Conservation (phyloP, 805 yeast species). For the Metschnikowia kunwiensis region DNA sequence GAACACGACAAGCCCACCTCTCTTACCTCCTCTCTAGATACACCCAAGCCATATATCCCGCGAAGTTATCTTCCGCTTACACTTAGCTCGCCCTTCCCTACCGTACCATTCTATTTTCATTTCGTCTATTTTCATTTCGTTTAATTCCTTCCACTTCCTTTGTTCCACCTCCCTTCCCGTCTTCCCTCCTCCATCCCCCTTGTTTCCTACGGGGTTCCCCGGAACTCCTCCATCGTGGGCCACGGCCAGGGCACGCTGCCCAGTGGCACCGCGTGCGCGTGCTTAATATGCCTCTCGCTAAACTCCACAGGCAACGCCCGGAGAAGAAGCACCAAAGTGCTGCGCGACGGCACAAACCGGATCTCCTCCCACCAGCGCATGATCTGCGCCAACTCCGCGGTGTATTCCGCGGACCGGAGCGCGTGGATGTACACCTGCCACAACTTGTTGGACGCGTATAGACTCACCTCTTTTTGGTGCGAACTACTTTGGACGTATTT, state of each 20-base stretch:
- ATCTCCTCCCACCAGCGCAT: conserved; percentile 55
- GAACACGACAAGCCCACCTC: too few relatives aligned
- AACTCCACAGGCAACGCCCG: conserved; percentile 34
- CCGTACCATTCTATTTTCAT: too few relatives aligned
- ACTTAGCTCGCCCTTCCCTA: too few relatives aligned
- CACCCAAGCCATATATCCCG: too few relatives aligned
- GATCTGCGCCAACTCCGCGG: conserved; percentile 47
- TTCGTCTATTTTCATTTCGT: too few relatives aligned
- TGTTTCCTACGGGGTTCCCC: too few relatives aligned
- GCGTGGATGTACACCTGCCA: conserved; percentile 54
- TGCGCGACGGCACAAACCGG: conserved; percentile 39
- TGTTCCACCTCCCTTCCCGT: too few relatives aligned
- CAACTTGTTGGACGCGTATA: conserved; percentile 33
- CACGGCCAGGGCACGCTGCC: conserved; percentile 17
- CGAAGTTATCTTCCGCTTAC: too few relatives aligned
- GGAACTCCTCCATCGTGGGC: conserved; percentile 17
- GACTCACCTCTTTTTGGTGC: conserved; percentile 4
- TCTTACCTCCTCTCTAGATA: too few relatives aligned
- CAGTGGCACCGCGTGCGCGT: conserved; percentile 20
- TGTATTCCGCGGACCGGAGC: conserved; percentile 45
- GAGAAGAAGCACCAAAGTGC: conserved; percentile 40
- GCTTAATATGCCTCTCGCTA: conserved; percentile 37
- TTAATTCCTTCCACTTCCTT: too few relatives aligned
- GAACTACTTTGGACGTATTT: conserved; percentile 26
- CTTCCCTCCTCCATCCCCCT: too few relatives aligned